phyloP scores from a whole-genome alignment of 2,329 filamentous ascomycete genomes.

The Paraphaeosphaeria minitans region DNA sequence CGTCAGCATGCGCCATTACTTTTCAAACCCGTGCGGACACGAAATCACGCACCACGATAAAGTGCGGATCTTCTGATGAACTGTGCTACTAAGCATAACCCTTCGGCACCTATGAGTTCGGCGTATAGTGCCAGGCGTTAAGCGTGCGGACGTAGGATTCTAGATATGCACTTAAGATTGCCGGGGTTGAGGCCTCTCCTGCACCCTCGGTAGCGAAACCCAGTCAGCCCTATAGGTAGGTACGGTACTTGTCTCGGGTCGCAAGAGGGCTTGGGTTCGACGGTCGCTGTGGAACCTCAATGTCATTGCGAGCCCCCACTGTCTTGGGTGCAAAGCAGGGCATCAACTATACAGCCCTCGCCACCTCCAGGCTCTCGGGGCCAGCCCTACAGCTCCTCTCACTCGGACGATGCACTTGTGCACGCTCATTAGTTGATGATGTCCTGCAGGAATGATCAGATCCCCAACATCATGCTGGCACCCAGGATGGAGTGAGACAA shows the following conservation, averaged over 20 bases:
- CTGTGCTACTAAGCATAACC: not conserved
- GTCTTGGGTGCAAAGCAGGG: not conserved
- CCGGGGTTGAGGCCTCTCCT: not conserved
- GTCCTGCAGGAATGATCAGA: not conserved
- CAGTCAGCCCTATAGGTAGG: slow-evolving; percentile 10
- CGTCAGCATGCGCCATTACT: slow-evolving; percentile 1
- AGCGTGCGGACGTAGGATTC: not conserved
- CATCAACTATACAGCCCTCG: not conserved
- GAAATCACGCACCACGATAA: not conserved
- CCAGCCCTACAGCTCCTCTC: not conserved
- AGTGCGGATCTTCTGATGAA: not conserved
- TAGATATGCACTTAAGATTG: not conserved
- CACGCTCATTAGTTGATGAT: not conserved
- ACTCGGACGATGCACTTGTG: not conserved
- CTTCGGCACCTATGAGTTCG: not conserved
- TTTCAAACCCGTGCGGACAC: not conserved
- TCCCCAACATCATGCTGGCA: not conserved
- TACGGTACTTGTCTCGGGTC: slow-evolving; percentile 7
- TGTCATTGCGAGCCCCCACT: not conserved
- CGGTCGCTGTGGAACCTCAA: slow-evolving; percentile 4
- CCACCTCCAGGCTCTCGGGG: too few species aligned
- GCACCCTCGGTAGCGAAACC: slow-evolving; percentile 7
- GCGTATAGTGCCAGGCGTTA: not conserved
- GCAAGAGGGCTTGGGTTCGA: slow-evolving; percentile 2
- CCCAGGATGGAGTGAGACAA: not conserved